A percentile compares a stretch with the other conserved stretches of the same genome.
Evolutionary conservation across 805 yeast species (phyloP).

Genomic region (Yamadazyma philogaea): DNA sequence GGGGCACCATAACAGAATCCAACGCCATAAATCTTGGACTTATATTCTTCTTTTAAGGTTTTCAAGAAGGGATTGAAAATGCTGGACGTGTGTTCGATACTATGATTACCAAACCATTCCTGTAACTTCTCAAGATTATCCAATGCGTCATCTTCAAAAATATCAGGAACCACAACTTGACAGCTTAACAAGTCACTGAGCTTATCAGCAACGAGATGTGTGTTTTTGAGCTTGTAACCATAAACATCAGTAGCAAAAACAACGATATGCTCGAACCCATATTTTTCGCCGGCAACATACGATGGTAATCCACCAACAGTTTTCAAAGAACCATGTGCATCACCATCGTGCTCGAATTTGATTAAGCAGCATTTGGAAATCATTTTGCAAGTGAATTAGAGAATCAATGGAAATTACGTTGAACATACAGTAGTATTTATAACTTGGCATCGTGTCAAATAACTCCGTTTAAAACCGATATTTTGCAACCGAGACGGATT

Average conservation of each 20-base stretch:
- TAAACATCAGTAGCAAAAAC: conserved; percentile 28
- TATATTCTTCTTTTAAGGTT: conserved; percentile 1
- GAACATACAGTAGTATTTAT: neutral
- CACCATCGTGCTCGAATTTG: conserved; percentile 27
- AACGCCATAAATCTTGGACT: conserved; percentile 12
- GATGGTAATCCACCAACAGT: conserved; percentile 25
- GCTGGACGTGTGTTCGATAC: conserved; percentile 9
- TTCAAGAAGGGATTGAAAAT: conserved; percentile 8
- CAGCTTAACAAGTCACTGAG: conserved; percentile 15
- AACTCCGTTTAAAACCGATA: too few relatives aligned
- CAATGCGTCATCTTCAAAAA: conserved; percentile 23
- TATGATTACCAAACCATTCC: conserved; percentile 13
- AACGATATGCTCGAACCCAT: conserved; percentile 17
- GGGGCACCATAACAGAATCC: conserved; percentile 27
- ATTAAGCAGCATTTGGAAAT: conserved; percentile 20
- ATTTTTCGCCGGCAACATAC: conserved; percentile 25
- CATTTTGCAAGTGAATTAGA: neutral
- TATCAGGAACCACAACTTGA: conserved; percentile 30
- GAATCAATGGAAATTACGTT: neutral
- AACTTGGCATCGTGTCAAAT: too few relatives aligned
- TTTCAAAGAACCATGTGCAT: conserved; percentile 21
- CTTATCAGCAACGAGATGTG: conserved; percentile 27
- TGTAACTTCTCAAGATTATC: conserved; percentile 3
- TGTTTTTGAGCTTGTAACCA: conserved; percentile 28
- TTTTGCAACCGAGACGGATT: too few relatives aligned